Percentiles rank a stretch among this genome's conserved stretches.
Conservation (phyloP, 306 rosid genomes). For the Citrullus colocynthis region DNA sequence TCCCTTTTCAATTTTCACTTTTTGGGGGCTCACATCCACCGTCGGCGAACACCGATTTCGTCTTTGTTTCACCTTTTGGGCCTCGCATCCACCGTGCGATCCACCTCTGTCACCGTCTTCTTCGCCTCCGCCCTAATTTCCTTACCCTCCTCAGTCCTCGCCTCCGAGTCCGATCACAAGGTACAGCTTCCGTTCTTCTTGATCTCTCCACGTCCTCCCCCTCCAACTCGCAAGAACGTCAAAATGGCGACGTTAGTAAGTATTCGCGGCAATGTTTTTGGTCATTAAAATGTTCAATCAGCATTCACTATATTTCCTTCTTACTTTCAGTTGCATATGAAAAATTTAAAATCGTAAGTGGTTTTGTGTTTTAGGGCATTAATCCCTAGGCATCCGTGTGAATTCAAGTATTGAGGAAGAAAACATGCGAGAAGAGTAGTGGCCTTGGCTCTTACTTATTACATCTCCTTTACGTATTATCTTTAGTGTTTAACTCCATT, state of each 20-base stretch:
- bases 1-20: background rate
- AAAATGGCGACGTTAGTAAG: background rate
- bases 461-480: background rate
- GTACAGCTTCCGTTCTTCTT: constrained; percentile 21
- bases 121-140: constrained; percentile 20
- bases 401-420: constrained; percentile 13
- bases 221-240: background rate
- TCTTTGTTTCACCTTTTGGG: background rate
- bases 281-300: background rate
- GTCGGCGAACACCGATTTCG: background rate
- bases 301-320: background rate
- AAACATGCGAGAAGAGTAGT: constrained; percentile 30
- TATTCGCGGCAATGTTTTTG: background rate
- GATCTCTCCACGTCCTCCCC: background rate
- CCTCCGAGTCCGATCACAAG: constrained; percentile 89
- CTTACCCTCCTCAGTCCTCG: constrained; percentile 27
- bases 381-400: constrained; percentile 1
- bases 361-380: background rate
- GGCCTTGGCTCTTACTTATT: background rate
- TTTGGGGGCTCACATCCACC: background rate
- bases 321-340: background rate
- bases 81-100: constrained; percentile 34
- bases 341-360: background rate
- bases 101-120: constrained; percentile 20
- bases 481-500: background rate